Base-by-base conservation (phyloP, 2,329 filamentous ascomycete genomes). In the Karstenula rhodostoma region DNA sequence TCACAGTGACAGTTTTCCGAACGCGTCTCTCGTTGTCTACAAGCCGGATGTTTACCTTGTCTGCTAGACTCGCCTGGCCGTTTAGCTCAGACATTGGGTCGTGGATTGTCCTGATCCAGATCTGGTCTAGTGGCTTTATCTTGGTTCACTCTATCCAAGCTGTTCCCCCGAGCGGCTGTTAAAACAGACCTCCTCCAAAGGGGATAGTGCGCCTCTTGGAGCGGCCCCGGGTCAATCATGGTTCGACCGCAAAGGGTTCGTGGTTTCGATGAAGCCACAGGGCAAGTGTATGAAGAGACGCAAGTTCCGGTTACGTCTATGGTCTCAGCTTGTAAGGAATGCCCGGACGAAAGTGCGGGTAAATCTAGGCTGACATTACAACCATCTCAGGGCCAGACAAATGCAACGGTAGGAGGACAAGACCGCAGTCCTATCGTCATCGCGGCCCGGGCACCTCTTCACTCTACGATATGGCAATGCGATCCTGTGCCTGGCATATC, bases 271-370 rank as follows among this genome's bases (percentile, higher is more conserved):
- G 37, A 55, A 29, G 35, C 25, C 25, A 58, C 63, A 6, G 68
- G 69, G 9, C 66, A 67, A 15, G 64, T 71, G 40, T 72, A 64
- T 48, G 61, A 53, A 12, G 66, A 72, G 49, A 61, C 42, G 3
- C 62, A 53, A 4, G 32, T 49, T 9, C 46, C 47, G 13, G 64
- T 66, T 17, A 50, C 43, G 15, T 68, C 69, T 19, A 72, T 70
- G 68, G 48, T 67, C 25, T 56, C 63, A 13, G 58, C 35, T 37
- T 72, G 69, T 55, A 12, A 55, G 52, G 35, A 9, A 32, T 32
- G 29, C 7, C 17, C 25, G 3, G 33, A 7, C 22, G 2, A 23
- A 44, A 25, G 10, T 17, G 37, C 51, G 33, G 7, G 15, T 53
- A 2, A 37, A 43, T 13, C 15, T 23, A 9, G 22, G 10, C 17